These are phyloP conservation scores for Fusarium denticulatum DNA, from an alignment of 2,329 filamentous ascomycete genomes.

Conservation along the genomic window DNA sequence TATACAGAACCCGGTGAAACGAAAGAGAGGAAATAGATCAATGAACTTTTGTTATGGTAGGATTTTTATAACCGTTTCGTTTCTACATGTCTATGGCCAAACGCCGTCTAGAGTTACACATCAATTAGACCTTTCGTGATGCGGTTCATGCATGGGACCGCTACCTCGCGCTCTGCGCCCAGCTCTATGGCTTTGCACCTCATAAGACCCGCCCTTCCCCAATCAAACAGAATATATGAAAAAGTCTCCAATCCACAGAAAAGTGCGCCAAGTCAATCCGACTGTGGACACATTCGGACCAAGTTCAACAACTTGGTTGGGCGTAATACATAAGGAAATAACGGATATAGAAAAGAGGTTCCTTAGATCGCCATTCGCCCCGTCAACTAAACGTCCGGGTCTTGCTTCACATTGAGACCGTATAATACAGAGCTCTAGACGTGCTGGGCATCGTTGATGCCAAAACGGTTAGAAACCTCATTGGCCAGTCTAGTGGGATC, in stretches of 20 bases:
- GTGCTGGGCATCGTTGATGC: constrained; percentile 48
- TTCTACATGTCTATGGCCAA: constrained; percentile 54
- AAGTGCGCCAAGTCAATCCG: constrained; percentile 37
- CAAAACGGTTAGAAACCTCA: constrained; percentile 61
- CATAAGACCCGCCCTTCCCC: constrained; percentile 40
- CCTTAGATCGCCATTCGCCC: constrained; percentile 48
- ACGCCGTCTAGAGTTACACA: constrained; percentile 56
- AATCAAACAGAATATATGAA: constrained; percentile 45
- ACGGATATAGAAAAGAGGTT: constrained; percentile 39
- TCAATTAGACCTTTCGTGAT: constrained; percentile 53
- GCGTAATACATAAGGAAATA: constrained; percentile 34
- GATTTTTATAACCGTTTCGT: constrained; percentile 46
- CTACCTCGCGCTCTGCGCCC: constrained; percentile 51
- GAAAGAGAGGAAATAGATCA: neutral
- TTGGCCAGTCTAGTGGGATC: constrained; percentile 61
- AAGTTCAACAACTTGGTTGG: constrained; percentile 34
- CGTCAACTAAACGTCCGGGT: constrained; percentile 41
- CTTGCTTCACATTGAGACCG: constrained; percentile 26
- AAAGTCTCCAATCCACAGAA: constrained; percentile 47
- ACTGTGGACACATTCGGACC: constrained; percentile 41
- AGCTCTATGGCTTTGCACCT: constrained; percentile 52
- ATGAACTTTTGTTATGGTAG: constrained; percentile 27
- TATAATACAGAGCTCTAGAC: constrained; percentile 26
- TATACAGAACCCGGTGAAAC: neutral
- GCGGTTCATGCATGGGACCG: constrained; percentile 47